Conservation (phyloP, 768 basidiomycete genomes). For the Gautieria morchelliformis region DNA sequence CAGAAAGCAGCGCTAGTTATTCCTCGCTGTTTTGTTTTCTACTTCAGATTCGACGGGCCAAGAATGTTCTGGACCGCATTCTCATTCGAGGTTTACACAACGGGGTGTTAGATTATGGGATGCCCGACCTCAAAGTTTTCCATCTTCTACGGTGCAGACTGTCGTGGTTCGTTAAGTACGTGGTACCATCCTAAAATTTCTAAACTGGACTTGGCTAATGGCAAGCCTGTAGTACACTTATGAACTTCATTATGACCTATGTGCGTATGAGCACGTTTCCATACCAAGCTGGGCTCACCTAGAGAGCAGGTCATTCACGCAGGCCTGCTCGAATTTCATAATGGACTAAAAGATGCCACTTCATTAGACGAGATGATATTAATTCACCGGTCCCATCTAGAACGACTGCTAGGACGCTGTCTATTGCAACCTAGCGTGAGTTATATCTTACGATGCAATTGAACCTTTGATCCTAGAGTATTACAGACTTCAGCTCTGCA, state of each 20-base stretch:
- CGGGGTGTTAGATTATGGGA: slow-evolving; percentile 7
- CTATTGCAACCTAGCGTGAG: slow-evolving; percentile 53
- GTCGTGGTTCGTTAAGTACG: slow-evolving; percentile 81
- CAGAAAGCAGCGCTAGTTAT: slow-evolving; percentile 45
- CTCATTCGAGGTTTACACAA: slow-evolving; percentile 45
- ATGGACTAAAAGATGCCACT: slow-evolving; percentile 38
- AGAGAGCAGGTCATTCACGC: slow-evolving; percentile 48
- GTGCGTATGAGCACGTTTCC: slow-evolving; percentile 28
- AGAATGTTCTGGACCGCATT: slow-evolving; percentile 59
- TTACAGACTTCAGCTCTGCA: slow-evolving; percentile 53
- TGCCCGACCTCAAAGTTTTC: slow-evolving; percentile 51
- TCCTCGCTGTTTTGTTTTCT: slow-evolving; percentile 62
- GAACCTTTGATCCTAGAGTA: background rate
- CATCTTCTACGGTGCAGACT: slow-evolving; percentile 69
- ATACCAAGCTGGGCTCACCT: background rate
- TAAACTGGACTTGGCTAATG: background rate
- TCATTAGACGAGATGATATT: slow-evolving; percentile 71
- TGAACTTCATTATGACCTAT: slow-evolving; percentile 67
- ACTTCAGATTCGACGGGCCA: slow-evolving; percentile 65
- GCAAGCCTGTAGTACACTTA: slow-evolving; percentile 35
- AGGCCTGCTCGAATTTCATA: slow-evolving; percentile 51
- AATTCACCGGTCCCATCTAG: slow-evolving; percentile 34
- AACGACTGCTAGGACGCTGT: slow-evolving; percentile 51
- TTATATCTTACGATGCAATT: slow-evolving; percentile 1
- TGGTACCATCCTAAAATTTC: slow-evolving; percentile 7